Percentiles rank a stretch among this genome's conserved stretches.
Evolutionary conservation across 139 green algal species (phyloP).

Genomic region (Microglena sp.): DNA sequence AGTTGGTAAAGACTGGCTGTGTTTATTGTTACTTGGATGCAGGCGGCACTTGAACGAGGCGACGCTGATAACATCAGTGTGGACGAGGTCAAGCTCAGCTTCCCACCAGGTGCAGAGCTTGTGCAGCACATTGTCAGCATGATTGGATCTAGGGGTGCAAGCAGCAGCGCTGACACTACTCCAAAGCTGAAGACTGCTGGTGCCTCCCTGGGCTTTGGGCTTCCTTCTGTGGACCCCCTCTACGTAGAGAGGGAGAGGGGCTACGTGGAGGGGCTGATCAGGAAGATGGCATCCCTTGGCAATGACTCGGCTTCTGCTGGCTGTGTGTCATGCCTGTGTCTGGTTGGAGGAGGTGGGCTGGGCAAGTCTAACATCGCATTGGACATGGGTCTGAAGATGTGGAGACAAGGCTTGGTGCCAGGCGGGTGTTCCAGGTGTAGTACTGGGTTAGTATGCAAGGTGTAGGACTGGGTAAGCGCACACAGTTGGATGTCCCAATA

Average conservation of each 20-base stretch:
- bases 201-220: not conserved
- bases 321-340: not conserved
- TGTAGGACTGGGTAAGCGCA: no score
- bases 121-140: not conserved
- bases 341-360: slow-evolving; percentile 12
- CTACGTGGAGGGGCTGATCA: slow-evolving; percentile 1
- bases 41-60: not conserved
- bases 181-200: no score
- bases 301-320: not conserved
- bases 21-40: not conserved
- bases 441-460: no score
- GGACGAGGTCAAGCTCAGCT: slow-evolving; percentile 6
- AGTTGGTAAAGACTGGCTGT: no score
- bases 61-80: slow-evolving; percentile 13
- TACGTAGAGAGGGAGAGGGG: not conserved
- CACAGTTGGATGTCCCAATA: no score
- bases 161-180: no score
- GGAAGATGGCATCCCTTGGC: not conserved
- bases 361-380: slow-evolving; percentile 18
- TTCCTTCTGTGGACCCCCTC: not conserved
- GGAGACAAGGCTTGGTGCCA: not conserved
- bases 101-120: not conserved
- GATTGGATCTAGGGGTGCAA: not conserved
- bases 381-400: slow-evolving; percentile 11
- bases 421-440: no score